phyloP scores from a whole-genome alignment of 345 rosid genomes.

The Streptanthus diversifolius region DNA sequence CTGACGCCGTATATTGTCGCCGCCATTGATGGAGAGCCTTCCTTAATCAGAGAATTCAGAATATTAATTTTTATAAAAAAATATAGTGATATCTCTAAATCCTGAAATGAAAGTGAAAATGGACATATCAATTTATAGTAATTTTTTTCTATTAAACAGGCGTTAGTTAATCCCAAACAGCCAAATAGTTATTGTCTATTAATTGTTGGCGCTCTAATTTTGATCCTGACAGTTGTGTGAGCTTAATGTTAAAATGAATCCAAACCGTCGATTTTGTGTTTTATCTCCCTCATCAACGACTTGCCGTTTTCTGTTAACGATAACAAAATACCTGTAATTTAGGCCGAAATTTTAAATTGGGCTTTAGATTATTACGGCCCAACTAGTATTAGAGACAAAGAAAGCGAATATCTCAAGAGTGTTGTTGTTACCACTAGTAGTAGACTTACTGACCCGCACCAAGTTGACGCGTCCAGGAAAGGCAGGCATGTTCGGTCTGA shows the following conservation, averaged over 20 bases:
- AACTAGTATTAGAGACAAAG: not conserved
- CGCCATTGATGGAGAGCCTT: conserved; percentile 18
- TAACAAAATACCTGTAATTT: not conserved
- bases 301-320: not conserved
- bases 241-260: not conserved
- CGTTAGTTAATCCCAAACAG: conserved; percentile 14
- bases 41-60: conserved; percentile 15
- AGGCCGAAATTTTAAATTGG: not conserved
- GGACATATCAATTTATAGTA: not conserved
- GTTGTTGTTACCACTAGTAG: not conserved
- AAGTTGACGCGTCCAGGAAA: conserved; percentile 34
- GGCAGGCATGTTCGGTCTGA: conserved; percentile 35
- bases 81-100: conserved; percentile 12
- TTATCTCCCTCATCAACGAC: conserved; percentile 5
- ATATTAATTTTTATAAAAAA: not conserved
- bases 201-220: conserved; percentile 1
- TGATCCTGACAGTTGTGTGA: conserved; percentile 18
- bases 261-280: not conserved
- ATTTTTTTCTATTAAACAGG: not conserved
- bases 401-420: not conserved
- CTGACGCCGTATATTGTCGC: conserved; percentile 14
- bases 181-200: not conserved
- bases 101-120: not conserved
- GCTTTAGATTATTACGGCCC: not conserved
- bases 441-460: conserved; percentile 2